phyloP scores from a whole-genome alignment of 805 yeast genomes.

The Vanderwaltozyma verrucispora region DNA sequence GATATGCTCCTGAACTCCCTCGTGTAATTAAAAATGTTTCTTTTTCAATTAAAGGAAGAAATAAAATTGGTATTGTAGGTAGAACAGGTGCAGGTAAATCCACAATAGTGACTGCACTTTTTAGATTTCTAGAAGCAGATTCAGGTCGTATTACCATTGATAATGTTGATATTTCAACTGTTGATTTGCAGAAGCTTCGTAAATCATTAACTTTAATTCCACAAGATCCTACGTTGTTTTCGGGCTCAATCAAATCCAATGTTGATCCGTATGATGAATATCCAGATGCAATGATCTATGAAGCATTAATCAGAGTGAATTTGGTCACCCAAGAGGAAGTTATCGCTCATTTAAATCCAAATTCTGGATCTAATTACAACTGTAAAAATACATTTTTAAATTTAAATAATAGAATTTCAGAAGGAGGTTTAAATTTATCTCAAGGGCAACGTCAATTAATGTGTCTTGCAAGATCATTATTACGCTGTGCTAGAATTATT shows the following conservation, averaged over 20 bases:
- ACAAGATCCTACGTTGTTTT: slow-evolving; percentile 75
- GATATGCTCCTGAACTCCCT: slow-evolving; percentile 87
- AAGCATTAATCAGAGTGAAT: slow-evolving; percentile 65
- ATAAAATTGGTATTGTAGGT: slow-evolving; percentile 91
- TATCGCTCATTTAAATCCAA: background rate
- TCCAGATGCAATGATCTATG: slow-evolving; percentile 52
- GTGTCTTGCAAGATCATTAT: slow-evolving; percentile 63
- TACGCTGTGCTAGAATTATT: slow-evolving; percentile 55
- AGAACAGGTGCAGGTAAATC: slow-evolving; percentile 99
- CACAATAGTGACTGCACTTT: slow-evolving; percentile 88
- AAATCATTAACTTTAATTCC: slow-evolving; percentile 76
- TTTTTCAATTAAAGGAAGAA: slow-evolving; percentile 64
- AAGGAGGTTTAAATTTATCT: slow-evolving; percentile 66
- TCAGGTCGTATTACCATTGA: slow-evolving; percentile 63
- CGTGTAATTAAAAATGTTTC: slow-evolving; percentile 79
- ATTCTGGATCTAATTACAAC: slow-evolving; percentile 36
- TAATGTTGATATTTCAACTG: slow-evolving; percentile 59
- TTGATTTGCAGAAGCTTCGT: slow-evolving; percentile 62
- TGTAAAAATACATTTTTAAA: slow-evolving; percentile 57
- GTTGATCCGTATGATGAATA: slow-evolving; percentile 60
- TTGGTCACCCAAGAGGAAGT: slow-evolving; percentile 40
- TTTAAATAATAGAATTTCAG: slow-evolving; percentile 43
- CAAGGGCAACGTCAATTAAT: slow-evolving; percentile 74
- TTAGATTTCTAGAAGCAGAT: slow-evolving; percentile 72
- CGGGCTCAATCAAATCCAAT: slow-evolving; percentile 66